Evolutionary conservation across 495 filamentous ascomycete genomes (phyloP).

Genomic region (Aspergillus baeticus): DNA sequence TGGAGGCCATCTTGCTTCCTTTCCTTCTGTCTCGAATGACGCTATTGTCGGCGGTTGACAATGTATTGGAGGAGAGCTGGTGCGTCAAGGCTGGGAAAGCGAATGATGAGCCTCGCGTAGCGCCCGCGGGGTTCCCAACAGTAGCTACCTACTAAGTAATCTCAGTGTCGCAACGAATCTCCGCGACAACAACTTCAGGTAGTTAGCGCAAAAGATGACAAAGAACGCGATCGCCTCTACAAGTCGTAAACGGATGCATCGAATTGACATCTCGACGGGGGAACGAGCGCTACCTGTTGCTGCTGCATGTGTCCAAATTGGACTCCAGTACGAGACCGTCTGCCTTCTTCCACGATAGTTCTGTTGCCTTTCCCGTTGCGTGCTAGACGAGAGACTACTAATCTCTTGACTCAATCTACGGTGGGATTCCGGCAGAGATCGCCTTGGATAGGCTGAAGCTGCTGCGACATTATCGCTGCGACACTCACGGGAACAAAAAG

Average conservation of each 20-base stretch:
- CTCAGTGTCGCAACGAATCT: too few relatives aligned
- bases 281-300: conserved; percentile 3
- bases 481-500: conserved; percentile 4
- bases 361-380: conserved; percentile 2
- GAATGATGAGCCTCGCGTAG: too few relatives aligned
- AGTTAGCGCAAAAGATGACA: neutral
- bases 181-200: neutral
- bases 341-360: neutral
- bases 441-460: too few relatives aligned
- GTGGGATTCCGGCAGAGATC: too few relatives aligned
- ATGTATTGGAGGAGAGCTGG: too few relatives aligned
- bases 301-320: neutral
- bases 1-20: conserved; percentile 14
- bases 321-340: neutral
- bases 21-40: neutral
- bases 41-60: neutral
- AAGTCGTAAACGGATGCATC: conserved; percentile 1
- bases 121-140: too few relatives aligned
- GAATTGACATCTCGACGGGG: conserved; percentile 1
- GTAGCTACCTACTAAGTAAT: too few relatives aligned
- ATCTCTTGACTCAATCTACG: neutral
- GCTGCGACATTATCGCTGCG: neutral
- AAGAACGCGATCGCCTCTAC: neutral
- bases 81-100: too few relatives aligned
- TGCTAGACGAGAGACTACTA: neutral